Evolutionary conservation across 805 yeast species (phyloP), one percentile per base, ranked within the genome.

Genomic region (Komagataella pseudopastoris): DNA sequence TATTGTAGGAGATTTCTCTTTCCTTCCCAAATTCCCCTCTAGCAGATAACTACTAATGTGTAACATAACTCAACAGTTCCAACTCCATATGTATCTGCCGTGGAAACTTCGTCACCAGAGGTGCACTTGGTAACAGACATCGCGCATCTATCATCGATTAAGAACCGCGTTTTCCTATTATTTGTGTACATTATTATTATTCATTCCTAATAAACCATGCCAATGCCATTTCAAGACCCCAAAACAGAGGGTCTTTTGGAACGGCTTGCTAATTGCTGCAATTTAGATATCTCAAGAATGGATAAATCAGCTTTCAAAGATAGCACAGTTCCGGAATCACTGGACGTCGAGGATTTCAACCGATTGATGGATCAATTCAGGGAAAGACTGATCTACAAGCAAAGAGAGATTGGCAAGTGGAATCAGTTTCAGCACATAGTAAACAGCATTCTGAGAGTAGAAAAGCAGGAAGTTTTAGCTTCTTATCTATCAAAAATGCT

Each of bases 361-460:
- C 17, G 54, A 56, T 4, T 36, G 10, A 48, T 36, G 16, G 46
- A 44, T 12, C 18, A 44, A 46, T 17, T n/a, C 30, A 12, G 43
- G 22, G 20, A 39, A 12, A 23, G 22, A 18, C 48, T 49, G 17
- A 7, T 17, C 16, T 23, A 16, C 47, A 23, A 44, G 24, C 47
- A 44, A 44, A 12, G 48, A 5, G 18, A 39, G 23, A 17, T 44
- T 20, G 22, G 43, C 48, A 49, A 39, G 16, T 59, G 60, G 61
- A 53, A 58, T 10, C 52, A 48, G 44, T 48, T 60, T 8, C 54
- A 55, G 44, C 62, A 57, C 36, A 55, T 58, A 2, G 46, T 59
- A 4, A 57, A 56, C 30, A 63, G 59, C 23, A 52, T 60, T 8
- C 43, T 55, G 12, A 49, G 45, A 45, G 50, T 60, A 16, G 49